These are phyloP conservation scores for Russula olivacea DNA, from an alignment of 768 basidiomycete species.

Conservation along the genomic window DNA sequence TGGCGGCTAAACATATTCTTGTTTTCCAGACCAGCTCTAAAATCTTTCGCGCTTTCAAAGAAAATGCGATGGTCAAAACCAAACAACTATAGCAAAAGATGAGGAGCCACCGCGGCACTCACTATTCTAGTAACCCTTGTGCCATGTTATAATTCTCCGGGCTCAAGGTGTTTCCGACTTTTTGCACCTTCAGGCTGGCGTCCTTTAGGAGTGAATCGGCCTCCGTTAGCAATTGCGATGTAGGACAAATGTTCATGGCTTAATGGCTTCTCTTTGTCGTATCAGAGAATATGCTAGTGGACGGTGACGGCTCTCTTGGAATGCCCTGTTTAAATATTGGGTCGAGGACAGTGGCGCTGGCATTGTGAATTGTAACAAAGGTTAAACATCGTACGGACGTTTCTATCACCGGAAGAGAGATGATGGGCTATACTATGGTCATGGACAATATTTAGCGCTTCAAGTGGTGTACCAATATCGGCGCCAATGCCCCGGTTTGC, in stretches of 20 bases:
- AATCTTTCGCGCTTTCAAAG: neutral
- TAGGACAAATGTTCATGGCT: neutral
- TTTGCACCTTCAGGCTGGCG: neutral
- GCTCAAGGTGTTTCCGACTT: neutral
- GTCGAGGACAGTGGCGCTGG: too few species aligned
- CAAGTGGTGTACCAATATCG: neutral
- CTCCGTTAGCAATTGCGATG: neutral
- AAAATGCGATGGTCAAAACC: neutral
- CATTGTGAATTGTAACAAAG: neutral
- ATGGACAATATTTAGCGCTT: neutral
- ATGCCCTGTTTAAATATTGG: neutral
- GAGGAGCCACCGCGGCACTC: neutral
- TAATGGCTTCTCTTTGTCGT: neutral
- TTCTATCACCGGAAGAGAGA: neutral
- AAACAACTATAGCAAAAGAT: too few species aligned
- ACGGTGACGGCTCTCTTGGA: too few species aligned
- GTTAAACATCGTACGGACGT: neutral
- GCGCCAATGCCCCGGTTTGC: neutral
- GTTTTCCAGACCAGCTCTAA: conserved; percentile 5
- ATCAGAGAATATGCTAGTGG: neutral
- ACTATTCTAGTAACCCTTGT: conserved; percentile 3
- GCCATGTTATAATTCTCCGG: neutral
- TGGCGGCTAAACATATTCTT: neutral
- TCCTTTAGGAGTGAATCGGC: neutral
- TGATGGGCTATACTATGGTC: too few species aligned